Evolutionary conservation across 345 rosid species (phyloP), one percentile per base, ranked within the genome.

Genomic region (Boechera retrofracta): DNA sequence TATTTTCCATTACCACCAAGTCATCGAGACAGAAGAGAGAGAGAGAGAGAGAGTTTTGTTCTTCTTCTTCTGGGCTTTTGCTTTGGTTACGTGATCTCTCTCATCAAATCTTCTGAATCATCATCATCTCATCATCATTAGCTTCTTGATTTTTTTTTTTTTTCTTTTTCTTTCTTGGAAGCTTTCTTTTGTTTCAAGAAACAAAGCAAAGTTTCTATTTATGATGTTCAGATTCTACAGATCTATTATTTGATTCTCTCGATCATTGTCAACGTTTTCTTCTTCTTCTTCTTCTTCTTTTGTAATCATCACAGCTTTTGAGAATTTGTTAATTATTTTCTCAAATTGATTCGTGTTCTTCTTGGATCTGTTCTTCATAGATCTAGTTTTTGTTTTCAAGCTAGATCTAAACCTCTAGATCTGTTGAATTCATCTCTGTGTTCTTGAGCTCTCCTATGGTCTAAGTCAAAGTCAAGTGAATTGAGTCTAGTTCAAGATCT

Each of bases 171-270:
- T 67, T 67, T 35, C 12, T 15, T 47, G 54, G 18, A 49, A 49
- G 24, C 5, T 16, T 3, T 31, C 1, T 32, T 18, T 31, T 21
- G 33, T 64, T 65, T 65, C 26, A 64, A 52, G 65, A 4, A 71
- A 55, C 9, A 60, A 48, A 36, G 33, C 38, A 61, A 44, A 61
- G 54, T 77, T 74, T 66, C 77, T 56, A 69, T 80, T 70, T 69
- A 41, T 72, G 60, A 85, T 53, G 51, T 51, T 73, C 36, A 58
- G 81, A 79, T 84, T 65, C 48, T 79, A 44, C 78, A 75, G 84
- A 84, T 84, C 77, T 72, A 49, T 72, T 75, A 69, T 74, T 9
- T 76, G 80, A 79, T 74, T 73, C 75, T 79, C 49, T 13, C 28
- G 55, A 60, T 61, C 53, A 74, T 61, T 75, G 74, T 44, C 73